Conservation (phyloP, 2,329 filamentous ascomycete genomes). For the Penicillium sp. region DNA sequence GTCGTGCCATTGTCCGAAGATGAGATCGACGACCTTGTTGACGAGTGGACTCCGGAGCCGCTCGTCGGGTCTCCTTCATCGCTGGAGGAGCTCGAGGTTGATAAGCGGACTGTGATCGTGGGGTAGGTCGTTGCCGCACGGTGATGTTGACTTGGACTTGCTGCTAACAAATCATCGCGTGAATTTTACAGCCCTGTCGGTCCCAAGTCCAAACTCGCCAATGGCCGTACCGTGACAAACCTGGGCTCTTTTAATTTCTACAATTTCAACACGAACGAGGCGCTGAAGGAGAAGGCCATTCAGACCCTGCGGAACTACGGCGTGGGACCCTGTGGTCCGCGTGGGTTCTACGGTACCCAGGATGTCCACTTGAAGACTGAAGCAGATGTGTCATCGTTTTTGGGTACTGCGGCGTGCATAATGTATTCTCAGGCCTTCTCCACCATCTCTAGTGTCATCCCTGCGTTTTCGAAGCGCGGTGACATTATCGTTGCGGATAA, state of each 20-base stretch:
- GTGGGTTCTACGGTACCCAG: conserved; percentile 96
- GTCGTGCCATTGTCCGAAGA: conserved; percentile 87
- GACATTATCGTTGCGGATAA: conserved; percentile 96
- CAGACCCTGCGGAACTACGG: conserved; percentile 92
- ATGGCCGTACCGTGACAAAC: conserved; percentile 86
- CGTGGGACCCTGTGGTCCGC: conserved; percentile 92
- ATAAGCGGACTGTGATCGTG: conserved; percentile 81
- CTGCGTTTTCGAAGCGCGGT: conserved; percentile 92
- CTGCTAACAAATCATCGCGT: conserved; percentile 13
- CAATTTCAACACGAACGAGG: conserved; percentile 91
- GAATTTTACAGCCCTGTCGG: conserved; percentile 69
- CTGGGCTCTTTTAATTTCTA: conserved; percentile 96
- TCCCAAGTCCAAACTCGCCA: conserved; percentile 83
- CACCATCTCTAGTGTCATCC: conserved; percentile 94
- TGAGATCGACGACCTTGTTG: conserved; percentile 95
- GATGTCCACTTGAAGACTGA: conserved; percentile 98
- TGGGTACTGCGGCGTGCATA: conserved; percentile 85
- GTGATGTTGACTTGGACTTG: neutral
- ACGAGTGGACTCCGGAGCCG: conserved; percentile 94
- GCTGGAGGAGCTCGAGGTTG: conserved; percentile 76
- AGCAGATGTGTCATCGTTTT: conserved; percentile 82
- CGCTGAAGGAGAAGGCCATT: conserved; percentile 91
- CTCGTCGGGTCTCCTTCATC: conserved; percentile 71
- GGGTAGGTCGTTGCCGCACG: conserved; percentile 57
- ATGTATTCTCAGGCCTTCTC: conserved; percentile 96